These are phyloP conservation scores for Solanum aculeatissimum DNA, from an alignment of 305 asterid genomes.

Conservation along the genomic window DNA sequence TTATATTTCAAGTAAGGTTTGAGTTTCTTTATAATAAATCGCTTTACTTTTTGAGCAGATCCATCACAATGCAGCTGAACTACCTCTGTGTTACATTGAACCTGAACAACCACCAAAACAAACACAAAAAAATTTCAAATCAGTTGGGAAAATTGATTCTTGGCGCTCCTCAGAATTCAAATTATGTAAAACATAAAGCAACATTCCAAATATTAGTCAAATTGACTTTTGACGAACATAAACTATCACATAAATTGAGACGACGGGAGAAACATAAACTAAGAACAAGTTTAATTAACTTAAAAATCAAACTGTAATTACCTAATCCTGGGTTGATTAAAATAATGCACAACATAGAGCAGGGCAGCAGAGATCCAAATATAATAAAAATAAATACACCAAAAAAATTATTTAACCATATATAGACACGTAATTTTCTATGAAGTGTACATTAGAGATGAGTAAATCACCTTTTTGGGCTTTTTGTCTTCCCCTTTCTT, in stretches of 20 bases:
- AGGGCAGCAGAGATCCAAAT: no score
- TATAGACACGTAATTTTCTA: no score
- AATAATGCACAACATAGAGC: neutral
- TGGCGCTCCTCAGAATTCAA: neutral
- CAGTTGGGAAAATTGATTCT: neutral
- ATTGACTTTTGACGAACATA: neutral
- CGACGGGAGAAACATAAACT: no score
- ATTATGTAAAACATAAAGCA: neutral
- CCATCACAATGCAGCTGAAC: conserved; percentile 67
- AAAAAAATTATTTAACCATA: no score
- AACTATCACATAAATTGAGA: no score
- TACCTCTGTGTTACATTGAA: conserved; percentile 33
- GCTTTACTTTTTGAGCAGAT: conserved; percentile 51
- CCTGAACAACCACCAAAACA: conserved; percentile 19
- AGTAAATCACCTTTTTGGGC: conserved; percentile 38
- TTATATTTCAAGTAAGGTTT: conserved; percentile 33
- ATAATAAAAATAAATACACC: no score
- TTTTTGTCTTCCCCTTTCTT: conserved; percentile 16
- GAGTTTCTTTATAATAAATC: conserved; percentile 39
- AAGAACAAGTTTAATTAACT: no score
- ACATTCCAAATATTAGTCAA: no score
- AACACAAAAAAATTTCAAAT: neutral
- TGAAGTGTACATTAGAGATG: neutral
- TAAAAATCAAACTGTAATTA: no score
- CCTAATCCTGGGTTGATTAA: neutral